These are phyloP conservation scores for Exobasidium rhododendri DNA, from an alignment of 1,284 basidiomycete genomes.

Conservation along the genomic window DNA sequence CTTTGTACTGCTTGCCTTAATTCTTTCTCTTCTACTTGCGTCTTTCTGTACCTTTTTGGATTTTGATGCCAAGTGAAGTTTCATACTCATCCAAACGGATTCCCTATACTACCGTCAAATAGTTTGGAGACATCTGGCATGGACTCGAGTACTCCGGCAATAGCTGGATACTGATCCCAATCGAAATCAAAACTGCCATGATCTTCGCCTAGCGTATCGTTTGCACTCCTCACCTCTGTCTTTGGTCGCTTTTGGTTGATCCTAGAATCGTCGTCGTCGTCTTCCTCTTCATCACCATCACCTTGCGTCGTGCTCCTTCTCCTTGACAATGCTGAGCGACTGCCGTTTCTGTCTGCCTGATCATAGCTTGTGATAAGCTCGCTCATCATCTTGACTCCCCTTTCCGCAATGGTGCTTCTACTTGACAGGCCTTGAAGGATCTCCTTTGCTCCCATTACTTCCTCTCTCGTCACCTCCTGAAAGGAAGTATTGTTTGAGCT, in stretches of 20 bases:
- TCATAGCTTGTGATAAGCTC: conserved; percentile 27
- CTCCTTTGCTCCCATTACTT: conserved; percentile 26
- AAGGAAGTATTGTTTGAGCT: neutral
- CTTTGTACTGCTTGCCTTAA: too few relatives aligned
- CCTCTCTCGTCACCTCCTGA: conserved; percentile 10
- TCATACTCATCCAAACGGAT: conserved; percentile 13
- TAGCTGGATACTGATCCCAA: conserved; percentile 29
- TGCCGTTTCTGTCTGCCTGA: neutral
- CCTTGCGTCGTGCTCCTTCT: neutral
- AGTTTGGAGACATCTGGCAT: conserved; percentile 41
- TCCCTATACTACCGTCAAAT: conserved; percentile 33
- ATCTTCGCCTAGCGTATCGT: conserved; percentile 15
- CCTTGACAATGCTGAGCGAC: neutral
- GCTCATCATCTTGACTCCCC: conserved; percentile 28
- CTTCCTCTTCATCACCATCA: conserved; percentile 21
- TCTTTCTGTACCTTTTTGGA: too few relatives aligned
- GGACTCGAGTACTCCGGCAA: conserved; percentile 28
- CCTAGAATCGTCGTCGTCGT: conserved; percentile 24
- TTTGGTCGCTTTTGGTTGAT: conserved; percentile 6
- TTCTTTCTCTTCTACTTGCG: too few relatives aligned
- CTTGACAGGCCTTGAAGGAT: conserved; percentile 23
- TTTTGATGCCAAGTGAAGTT: too few relatives aligned
- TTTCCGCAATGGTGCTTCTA: conserved; percentile 32
- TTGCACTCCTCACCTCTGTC: conserved; percentile 8
- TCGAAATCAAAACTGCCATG: conserved; percentile 17